Conservation (phyloP, 108 stramenopile species). For the Pinguiococcus pyrenoidosus region DNA sequence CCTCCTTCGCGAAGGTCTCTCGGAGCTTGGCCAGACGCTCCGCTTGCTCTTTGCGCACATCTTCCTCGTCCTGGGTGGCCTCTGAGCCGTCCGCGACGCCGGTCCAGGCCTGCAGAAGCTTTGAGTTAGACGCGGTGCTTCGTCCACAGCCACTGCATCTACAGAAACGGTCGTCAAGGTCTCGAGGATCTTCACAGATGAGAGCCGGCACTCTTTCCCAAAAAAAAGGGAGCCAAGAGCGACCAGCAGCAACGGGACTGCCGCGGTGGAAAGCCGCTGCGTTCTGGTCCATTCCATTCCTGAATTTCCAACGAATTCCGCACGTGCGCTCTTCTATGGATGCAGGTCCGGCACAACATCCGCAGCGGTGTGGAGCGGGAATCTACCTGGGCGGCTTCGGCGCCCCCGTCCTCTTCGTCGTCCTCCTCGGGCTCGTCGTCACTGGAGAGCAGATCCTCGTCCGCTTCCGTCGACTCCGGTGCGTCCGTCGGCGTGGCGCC, state of each 20-base stretch:
- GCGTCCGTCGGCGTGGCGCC: background rate
- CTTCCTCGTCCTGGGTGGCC: background rate
- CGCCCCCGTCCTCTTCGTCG: constrained; percentile 21
- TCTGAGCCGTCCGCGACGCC: background rate
- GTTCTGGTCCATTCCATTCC: constrained; percentile 34
- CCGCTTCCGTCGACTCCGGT: background rate
- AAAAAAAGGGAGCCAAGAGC: no score
- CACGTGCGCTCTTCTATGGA: constrained; percentile 3
- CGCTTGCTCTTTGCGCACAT: background rate
- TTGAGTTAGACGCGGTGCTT: constrained; percentile 24
- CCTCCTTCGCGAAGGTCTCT: constrained; percentile 4
- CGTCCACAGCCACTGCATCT: constrained; percentile 12
- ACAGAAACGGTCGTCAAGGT: no score
- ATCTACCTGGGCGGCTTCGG: constrained; percentile 7
- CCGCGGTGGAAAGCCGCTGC: background rate
- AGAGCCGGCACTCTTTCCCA: no score
- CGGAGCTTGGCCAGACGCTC: background rate
- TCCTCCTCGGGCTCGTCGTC: constrained; percentile 18
- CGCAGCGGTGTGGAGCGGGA: constrained; percentile 12
- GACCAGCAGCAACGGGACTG: constrained; percentile 8
- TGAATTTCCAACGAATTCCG: constrained; percentile 10
- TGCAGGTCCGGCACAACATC: constrained; percentile 6
- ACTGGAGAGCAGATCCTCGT: no score
- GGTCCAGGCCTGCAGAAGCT: background rate
- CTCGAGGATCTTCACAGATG: no score